These are phyloP conservation scores for Kurtzmaniella cleridarum DNA, from an alignment of 805 yeast species.

Conservation along the genomic window DNA sequence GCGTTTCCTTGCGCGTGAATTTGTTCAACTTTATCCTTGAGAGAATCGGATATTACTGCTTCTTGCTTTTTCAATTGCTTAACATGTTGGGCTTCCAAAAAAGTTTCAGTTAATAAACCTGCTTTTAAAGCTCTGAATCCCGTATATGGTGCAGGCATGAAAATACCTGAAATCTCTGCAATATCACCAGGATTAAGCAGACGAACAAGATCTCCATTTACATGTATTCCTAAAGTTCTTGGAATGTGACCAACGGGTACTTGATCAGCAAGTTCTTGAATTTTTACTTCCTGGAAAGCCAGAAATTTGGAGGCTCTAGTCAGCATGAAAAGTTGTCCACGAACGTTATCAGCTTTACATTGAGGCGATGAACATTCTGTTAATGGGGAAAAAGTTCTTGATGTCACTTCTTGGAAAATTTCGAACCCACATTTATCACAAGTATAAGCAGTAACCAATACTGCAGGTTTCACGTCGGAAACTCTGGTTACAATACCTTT, in stretches of 20 bases:
- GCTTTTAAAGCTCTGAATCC: conserved; percentile 92
- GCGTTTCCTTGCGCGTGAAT: conserved; percentile 61
- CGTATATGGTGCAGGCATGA: conserved; percentile 91
- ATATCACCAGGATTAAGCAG: conserved; percentile 89
- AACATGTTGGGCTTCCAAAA: conserved; percentile 79
- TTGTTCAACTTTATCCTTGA: conserved; percentile 48
- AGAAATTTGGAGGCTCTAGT: conserved; percentile 94
- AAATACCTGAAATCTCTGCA: conserved; percentile 89
- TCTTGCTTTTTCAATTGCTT: conserved; percentile 87
- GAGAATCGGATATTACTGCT: conserved; percentile 54
- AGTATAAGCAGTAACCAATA: conserved; percentile 88
- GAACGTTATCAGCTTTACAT: conserved; percentile 72
- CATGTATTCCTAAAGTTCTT: conserved; percentile 74
- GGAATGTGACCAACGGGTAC: conserved; percentile 99
- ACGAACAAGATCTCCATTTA: conserved; percentile 89
- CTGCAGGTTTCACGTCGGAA: conserved; percentile 92
- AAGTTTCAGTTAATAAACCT: conserved; percentile 91
- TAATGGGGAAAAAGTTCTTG: conserved; percentile 82
- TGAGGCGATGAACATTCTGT: conserved; percentile 77
- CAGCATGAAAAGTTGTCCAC: conserved; percentile 86
- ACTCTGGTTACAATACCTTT: conserved; percentile 94
- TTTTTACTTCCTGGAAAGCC: conserved; percentile 90
- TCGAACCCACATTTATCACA: conserved; percentile 98
- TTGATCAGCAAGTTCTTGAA: conserved; percentile 92
- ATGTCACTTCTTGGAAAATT: conserved; percentile 88